Conservation (phyloP, 2,329 filamentous ascomycete species). For the Colletotrichum agaves region DNA sequence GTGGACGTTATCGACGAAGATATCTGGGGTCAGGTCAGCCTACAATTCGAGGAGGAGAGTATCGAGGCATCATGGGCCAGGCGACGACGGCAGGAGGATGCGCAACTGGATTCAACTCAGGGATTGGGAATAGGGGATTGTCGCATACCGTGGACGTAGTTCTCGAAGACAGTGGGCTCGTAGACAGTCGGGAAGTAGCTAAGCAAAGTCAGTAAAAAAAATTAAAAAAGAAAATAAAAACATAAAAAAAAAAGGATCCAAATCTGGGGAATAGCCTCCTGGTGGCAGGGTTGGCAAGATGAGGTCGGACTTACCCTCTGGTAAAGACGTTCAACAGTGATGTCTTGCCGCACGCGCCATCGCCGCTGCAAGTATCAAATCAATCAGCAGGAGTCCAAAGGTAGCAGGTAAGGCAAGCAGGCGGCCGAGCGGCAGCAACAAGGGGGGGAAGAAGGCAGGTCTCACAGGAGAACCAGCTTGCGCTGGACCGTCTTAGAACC, state of each 20-base stretch:
- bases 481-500: conserved; percentile 89
- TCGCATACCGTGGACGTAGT: conserved; percentile 91
- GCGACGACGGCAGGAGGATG: background rate
- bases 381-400: conserved; percentile 26
- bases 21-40: conserved; percentile 67
- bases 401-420: background rate
- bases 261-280: background rate
- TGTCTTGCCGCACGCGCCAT: conserved; percentile 97
- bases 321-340: conserved; percentile 98
- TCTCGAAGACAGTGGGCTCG: conserved; percentile 98
- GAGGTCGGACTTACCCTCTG: conserved; percentile 75
- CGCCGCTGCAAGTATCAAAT: conserved; percentile 69
- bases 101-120: background rate
- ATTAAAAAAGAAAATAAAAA: no score
- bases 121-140: background rate
- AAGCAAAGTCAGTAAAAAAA: conserved; percentile 28
- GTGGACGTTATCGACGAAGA: conserved; percentile 97
- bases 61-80: background rate
- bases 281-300: background rate
- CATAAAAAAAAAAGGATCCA: background rate
- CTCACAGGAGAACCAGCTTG: conserved; percentile 93
- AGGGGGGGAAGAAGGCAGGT: conserved; percentile 45
- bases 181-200: conserved; percentile 98
- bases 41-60: background rate
- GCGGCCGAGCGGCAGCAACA: conserved; percentile 4